These are phyloP conservation scores for Cymbopogon citratus DNA, from an alignment of 176 grass and related monocot species.

Conservation along the genomic window DNA sequence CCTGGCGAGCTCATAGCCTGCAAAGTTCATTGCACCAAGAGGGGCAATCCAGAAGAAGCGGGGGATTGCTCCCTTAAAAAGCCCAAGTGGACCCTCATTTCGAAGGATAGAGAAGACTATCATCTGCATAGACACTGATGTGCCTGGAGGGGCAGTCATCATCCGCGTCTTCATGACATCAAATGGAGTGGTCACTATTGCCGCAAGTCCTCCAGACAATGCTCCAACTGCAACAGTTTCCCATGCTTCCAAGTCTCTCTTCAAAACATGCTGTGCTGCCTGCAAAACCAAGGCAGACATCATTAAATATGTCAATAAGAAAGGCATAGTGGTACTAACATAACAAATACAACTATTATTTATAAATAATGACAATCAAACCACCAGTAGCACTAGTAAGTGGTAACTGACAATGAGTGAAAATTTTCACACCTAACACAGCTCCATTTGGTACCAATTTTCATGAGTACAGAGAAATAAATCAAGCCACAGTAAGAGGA, in stretches of 20 bases:
- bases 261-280: slow-evolving; percentile 62
- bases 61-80: slow-evolving; percentile 83
- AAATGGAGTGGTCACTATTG: slow-evolving; percentile 85
- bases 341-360: not conserved
- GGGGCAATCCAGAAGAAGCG: slow-evolving; percentile 97
- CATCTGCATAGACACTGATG: slow-evolving; percentile 81
- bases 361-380: not conserved
- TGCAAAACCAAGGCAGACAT: slow-evolving; percentile 22
- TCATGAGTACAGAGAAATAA: not conserved
- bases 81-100: slow-evolving; percentile 71
- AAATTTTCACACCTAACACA: not conserved
- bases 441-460: not conserved
- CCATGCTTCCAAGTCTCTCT: slow-evolving; percentile 84
- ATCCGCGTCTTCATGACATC: slow-evolving; percentile 96
- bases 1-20: slow-evolving; percentile 90
- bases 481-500: not conserved
- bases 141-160: slow-evolving; percentile 86
- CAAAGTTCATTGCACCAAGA: slow-evolving; percentile 96
- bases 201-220: slow-evolving; percentile 82
- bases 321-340: not conserved
- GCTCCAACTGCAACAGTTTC: slow-evolving; percentile 77
- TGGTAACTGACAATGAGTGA: not conserved
- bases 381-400: not conserved
- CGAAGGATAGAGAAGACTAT: slow-evolving; percentile 83
- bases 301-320: not conserved